phyloP scores from a whole-genome alignment of 2,329 filamentous ascomycete genomes.

The Pseudogymnoascus sp. region DNA sequence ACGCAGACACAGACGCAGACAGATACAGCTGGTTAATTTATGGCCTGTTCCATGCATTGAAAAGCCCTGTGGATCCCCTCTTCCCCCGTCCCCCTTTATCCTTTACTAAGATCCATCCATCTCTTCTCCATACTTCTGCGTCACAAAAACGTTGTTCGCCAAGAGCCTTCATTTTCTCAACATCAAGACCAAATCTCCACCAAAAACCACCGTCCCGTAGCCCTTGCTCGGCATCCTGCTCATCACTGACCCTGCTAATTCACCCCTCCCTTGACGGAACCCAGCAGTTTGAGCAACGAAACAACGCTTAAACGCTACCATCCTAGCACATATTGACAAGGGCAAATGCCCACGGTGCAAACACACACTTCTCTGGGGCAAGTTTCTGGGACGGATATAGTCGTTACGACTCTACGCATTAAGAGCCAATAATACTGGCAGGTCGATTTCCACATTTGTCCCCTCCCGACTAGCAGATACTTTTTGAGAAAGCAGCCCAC shows the following conservation, averaged over 20 bases:
- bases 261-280: neutral
- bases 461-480: neutral
- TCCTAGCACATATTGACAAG: conserved; percentile 1
- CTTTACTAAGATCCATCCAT: neutral
- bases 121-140: neutral
- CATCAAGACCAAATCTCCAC: neutral
- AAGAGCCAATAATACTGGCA: neutral
- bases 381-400: neutral
- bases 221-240: neutral
- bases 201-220: neutral
- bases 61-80: neutral
- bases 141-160: neutral
- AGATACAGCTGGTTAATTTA: conserved; percentile 4
- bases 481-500: neutral
- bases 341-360: neutral
- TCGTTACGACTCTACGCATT: conserved; percentile 1
- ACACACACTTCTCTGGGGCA: neutral
- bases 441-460: neutral
- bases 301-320: conserved; percentile 6
- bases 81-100: neutral
- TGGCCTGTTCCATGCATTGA: neutral
- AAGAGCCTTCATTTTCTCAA: neutral
- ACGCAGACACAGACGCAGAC: neutral
- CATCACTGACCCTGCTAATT: neutral
- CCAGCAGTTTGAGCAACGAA: conserved; percentile 1